Percentiles rank a stretch among this genome's conserved stretches.
phyloP scores from a whole-genome alignment of 2,329 filamentous ascomycete genomes.

The Ophiostoma sp. region DNA sequence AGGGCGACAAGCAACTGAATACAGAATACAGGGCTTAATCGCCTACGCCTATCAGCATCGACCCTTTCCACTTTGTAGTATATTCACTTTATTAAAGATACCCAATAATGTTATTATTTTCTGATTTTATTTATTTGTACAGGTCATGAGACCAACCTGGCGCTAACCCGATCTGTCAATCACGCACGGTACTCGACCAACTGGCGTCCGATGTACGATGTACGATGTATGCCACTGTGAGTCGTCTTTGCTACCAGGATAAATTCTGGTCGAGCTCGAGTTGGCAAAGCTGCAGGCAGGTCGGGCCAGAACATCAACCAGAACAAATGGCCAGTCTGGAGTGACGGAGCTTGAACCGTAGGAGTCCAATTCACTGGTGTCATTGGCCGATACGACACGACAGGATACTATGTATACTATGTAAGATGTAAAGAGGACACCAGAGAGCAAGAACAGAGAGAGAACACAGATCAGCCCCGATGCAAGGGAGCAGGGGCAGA shows the following conservation, averaged over 20 bases:
- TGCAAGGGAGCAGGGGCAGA: constrained; percentile 6
- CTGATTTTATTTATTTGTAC: constrained; percentile 11
- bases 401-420: no score
- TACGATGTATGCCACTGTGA: no score
- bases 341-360: not conserved
- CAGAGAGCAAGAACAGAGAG: not conserved
- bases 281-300: no score
- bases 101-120: constrained; percentile 7
- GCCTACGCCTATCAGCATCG: not conserved
- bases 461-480: not conserved
- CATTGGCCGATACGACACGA: not conserved
- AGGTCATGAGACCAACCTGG: constrained; percentile 19
- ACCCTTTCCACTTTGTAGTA: no score
- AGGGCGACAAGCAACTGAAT: no score
- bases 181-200: not conserved
- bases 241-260: no score
- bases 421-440: no score
- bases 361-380: not conserved
- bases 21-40: not conserved
- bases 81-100: not conserved
- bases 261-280: no score
- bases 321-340: no score
- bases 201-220: no score
- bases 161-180: constrained; percentile 24
- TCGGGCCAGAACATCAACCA: no score